phyloP scores from a whole-genome alignment of 208 protist species.

The Strigomonas galati region DNA sequence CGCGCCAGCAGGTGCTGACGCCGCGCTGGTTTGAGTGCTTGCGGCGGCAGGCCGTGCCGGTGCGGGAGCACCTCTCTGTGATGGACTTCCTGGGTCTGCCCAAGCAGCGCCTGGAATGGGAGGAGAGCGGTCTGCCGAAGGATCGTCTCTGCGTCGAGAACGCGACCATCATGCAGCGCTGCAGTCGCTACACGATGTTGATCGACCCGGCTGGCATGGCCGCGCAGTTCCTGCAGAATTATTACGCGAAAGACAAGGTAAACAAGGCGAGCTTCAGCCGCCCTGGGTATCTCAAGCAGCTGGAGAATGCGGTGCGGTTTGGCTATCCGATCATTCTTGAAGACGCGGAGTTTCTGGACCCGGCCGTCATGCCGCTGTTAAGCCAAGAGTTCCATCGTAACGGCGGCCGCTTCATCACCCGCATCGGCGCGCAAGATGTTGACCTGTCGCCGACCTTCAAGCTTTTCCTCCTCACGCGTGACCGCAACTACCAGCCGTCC shows the following conservation, averaged over 20 bases:
- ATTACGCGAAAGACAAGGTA: slow-evolving; percentile 82
- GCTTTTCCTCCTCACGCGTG: slow-evolving; percentile 97
- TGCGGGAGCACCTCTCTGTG: slow-evolving; percentile 73
- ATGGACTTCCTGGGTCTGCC: slow-evolving; percentile 93
- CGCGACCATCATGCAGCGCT: slow-evolving; percentile 95
- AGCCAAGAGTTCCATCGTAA: slow-evolving; percentile 95
- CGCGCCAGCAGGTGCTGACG: slow-evolving; percentile 80
- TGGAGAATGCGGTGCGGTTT: slow-evolving; percentile 98
- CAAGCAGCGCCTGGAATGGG: slow-evolving; percentile 94
- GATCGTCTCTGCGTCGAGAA: slow-evolving; percentile 98
- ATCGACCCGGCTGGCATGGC: slow-evolving; percentile 99
- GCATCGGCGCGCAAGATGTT: slow-evolving; percentile 96
- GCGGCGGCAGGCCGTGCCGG: slow-evolving; percentile 50
- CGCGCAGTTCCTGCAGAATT: slow-evolving; percentile 88
- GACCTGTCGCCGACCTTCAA: slow-evolving; percentile 97
- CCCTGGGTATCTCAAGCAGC: slow-evolving; percentile 96
- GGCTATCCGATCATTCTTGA: slow-evolving; percentile 98
- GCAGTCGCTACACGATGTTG: slow-evolving; percentile 95
- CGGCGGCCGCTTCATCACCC: slow-evolving; percentile 94
- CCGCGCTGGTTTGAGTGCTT: slow-evolving; percentile 87
- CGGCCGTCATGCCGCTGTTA: slow-evolving; percentile 97
- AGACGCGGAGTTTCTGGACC: slow-evolving; percentile 99
- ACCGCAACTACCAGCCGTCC: slow-evolving; percentile 92
- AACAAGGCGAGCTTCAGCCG: slow-evolving; percentile 96
- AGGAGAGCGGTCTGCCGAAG: slow-evolving; percentile 90